These are phyloP conservation scores for Talaromyces adpressus DNA, from an alignment of 495 filamentous ascomycete species.

Conservation along the genomic window DNA sequence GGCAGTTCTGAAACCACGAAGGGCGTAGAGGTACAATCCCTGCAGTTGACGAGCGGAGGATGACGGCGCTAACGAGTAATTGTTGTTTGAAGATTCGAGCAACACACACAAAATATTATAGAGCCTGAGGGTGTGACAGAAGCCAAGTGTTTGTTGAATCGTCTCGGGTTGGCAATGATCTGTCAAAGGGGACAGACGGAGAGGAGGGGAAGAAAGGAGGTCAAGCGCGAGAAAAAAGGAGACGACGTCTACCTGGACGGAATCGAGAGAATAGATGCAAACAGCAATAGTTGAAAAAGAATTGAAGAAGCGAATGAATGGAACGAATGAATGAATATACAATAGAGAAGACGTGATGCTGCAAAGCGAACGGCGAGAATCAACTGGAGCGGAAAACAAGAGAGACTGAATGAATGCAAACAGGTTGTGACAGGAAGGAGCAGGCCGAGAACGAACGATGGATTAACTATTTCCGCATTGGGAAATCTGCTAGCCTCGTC, in stretches of 20 bases:
- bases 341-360: background rate
- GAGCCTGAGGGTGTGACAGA: background rate
- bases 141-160: background rate
- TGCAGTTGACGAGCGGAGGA: background rate
- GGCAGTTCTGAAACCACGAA: background rate
- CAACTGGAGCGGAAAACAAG: background rate
- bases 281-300: constrained; percentile 10
- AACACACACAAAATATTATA: background rate
- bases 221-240: background rate
- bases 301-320: constrained; percentile 10
- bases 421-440: background rate
- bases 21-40: background rate
- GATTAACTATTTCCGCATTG: background rate
- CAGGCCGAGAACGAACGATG: constrained; percentile 4
- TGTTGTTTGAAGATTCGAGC: background rate
- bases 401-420: background rate
- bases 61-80: background rate
- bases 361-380: background rate
- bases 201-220: background rate
- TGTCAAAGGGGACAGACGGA: background rate
- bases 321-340: constrained; percentile 8
- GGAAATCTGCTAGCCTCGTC: background rate
- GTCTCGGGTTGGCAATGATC: background rate
- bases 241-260: constrained; percentile 8
- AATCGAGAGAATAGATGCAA: constrained; percentile 9